Evolutionary conservation across 1,284 basidiomycete genomes (phyloP), one percentile per base, ranked within the genome.

Genomic region (Microbotryum intermedium): DNA sequence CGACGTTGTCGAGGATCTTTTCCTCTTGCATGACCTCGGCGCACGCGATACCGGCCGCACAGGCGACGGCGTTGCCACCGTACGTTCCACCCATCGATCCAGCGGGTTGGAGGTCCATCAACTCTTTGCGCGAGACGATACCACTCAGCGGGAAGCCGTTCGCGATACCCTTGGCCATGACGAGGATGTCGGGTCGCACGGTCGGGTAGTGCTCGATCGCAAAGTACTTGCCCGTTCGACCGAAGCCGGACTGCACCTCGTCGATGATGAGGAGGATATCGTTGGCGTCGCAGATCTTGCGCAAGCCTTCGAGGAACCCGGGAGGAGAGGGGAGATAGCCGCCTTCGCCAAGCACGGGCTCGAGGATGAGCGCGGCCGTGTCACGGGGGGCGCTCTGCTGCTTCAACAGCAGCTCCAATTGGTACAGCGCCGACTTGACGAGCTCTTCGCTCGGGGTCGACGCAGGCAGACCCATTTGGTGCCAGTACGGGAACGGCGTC

Each of bases 71-170:
- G 71, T 92, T 94, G 30, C 91, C 91, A 11, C 87, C 87, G 67
- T 76, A 69, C 3, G 90, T 93, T 21, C 90, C 90, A 52, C 62
- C 57, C 83, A 94, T 85, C 20, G 83, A 83, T 16, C 90, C 91
- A 8, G 87, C 83, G 71, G 81, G 82, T 64, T 94, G 80, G 70
- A 79, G 83, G 73, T 89, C 87, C 59, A 88, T 91, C 58, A 94
- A 72, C 68, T 90, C 88, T 76, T 84, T 89, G 55, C 84, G 80
- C 66, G 86, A 86, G 55, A 90, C 82, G 48, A 97, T 82, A 28
- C 85, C 90, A 59, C 88, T 91, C 62, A 97, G 78, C 1, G 93
- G 93, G 82, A 94, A 95, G 16, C 91, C 91, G 72, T 93, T 93
- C 42, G 90, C 92, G 23, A 97, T 79, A 20, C 92, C 92, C 83